These are phyloP conservation scores for Zelonia costaricensis DNA, from an alignment of 208 protist genomes.

Conservation along the genomic window DNA sequence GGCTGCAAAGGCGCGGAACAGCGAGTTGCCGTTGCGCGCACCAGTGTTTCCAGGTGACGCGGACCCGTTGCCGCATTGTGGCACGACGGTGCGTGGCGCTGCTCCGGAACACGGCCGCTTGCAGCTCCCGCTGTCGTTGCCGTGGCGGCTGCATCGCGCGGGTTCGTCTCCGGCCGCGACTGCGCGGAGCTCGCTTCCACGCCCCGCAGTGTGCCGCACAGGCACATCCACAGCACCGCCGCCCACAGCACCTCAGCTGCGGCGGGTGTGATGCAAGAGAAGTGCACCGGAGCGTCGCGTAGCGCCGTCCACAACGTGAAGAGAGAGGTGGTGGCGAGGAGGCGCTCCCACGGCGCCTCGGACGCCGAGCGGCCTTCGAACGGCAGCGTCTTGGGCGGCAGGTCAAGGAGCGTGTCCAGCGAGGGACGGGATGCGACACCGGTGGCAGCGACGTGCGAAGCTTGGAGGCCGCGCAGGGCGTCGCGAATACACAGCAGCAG, in stretches of 20 bases:
- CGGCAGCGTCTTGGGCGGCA: slow-evolving; percentile 14
- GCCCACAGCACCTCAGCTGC: slow-evolving; percentile 19
- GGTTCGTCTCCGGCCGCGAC: no score
- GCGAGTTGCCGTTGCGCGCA: no score
- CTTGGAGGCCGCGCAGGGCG: slow-evolving; percentile 17
- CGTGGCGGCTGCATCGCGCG: not conserved
- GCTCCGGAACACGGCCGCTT: no score
- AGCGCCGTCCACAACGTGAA: slow-evolving; percentile 20
- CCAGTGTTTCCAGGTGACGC: no score
- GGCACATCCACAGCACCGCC: slow-evolving; percentile 27
- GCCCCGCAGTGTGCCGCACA: not conserved
- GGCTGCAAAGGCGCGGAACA: no score
- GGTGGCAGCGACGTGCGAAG: slow-evolving; percentile 11
- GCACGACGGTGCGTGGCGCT: no score
- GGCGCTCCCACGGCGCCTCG: slow-evolving; percentile 2
- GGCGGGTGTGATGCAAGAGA: slow-evolving; percentile 2
- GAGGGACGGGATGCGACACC: not conserved
- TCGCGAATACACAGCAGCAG: slow-evolving; percentile 9
- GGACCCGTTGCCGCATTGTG: no score
- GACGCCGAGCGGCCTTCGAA: no score
- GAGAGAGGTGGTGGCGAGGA: slow-evolving; percentile 6
- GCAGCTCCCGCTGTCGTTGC: no score
- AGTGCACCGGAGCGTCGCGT: slow-evolving; percentile 1
- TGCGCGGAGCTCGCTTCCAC: no score
- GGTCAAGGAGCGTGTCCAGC: slow-evolving; percentile 21